A percentile compares a stretch with the other conserved stretches of the same genome.
These are phyloP conservation scores for Phanerodontia chrysosporium DNA, from an alignment of 768 basidiomycete species.

Conservation along the genomic window DNA sequence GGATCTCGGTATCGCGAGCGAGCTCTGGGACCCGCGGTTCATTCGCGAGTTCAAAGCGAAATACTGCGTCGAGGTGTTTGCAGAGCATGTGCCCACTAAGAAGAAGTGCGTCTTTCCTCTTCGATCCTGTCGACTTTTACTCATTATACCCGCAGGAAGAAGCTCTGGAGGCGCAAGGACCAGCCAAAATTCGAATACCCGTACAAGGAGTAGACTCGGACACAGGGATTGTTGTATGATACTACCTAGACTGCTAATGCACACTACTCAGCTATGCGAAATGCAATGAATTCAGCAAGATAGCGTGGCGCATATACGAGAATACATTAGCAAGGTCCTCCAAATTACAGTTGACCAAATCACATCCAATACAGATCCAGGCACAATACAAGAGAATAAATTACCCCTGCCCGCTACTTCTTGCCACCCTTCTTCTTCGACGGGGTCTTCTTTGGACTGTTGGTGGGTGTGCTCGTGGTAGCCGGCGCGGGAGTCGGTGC, in stretches of 20 bases:
- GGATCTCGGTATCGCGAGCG: slow-evolving; percentile 92
- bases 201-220: slow-evolving; percentile 59
- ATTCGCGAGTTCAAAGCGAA: slow-evolving; percentile 89
- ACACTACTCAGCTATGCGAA: not conserved
- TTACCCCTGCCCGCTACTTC: slow-evolving; percentile 17
- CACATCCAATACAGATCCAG: not conserved
- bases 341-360: not conserved
- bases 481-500: not conserved
- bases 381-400: not conserved
- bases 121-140: not conserved
- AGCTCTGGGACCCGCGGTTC: slow-evolving; percentile 97
- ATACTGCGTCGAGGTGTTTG: slow-evolving; percentile 82
- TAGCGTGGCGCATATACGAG: no score
- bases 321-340: not conserved
- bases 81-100: slow-evolving; percentile 78
- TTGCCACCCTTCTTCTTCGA: slow-evolving; percentile 31
- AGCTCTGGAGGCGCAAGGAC: slow-evolving; percentile 87
- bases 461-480: not conserved
- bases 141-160: slow-evolving; percentile 53
- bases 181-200: slow-evolving; percentile 86
- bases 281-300: no score
- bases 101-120: slow-evolving; percentile 68
- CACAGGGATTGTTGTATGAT: not conserved
- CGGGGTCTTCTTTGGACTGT: slow-evolving; percentile 17
- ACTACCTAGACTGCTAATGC: not conserved